These are phyloP conservation scores for Raffaelea ambrosiae DNA, from an alignment of 2,329 filamentous ascomycete species.

Conservation along the genomic window DNA sequence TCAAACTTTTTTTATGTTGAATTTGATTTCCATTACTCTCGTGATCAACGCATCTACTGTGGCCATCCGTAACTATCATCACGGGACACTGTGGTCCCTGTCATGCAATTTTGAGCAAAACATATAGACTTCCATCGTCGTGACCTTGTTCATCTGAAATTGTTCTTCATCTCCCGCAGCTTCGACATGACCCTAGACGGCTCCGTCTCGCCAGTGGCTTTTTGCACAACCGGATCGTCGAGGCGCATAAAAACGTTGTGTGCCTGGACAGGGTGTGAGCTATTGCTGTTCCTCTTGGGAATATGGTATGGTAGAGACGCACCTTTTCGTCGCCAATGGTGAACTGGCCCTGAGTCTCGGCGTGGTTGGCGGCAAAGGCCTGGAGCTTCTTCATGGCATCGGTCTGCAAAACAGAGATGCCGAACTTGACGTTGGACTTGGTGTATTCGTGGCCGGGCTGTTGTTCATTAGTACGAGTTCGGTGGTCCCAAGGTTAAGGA, in stretches of 20 bases:
- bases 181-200: conserved; percentile 78
- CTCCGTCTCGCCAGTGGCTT: conserved; percentile 71
- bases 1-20: conserved; percentile 3
- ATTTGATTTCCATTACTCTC: too few species aligned
- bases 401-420: conserved; percentile 63
- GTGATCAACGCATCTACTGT: too few species aligned
- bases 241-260: conserved; percentile 97
- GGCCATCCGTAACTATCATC: too few species aligned
- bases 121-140: too few species aligned
- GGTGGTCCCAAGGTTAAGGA: background rate
- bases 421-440: conserved; percentile 91
- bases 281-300: too few species aligned
- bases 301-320: conserved; percentile 14
- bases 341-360: conserved; percentile 88
- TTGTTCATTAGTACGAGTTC: background rate
- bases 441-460: conserved; percentile 97
- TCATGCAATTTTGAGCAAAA: too few species aligned
- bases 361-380: conserved; percentile 67
- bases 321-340: conserved; percentile 98
- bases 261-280: conserved; percentile 45
- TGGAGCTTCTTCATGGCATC: conserved; percentile 70
- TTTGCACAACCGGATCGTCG: conserved; percentile 75
- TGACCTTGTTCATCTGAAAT: conserved; percentile 43
- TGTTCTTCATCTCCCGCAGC: conserved; percentile 86
- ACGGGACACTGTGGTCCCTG: too few species aligned